Percentiles rank a stretch among this genome's conserved stretches.
These are phyloP conservation scores for Sphagnum tenellum DNA, from an alignment of 225 moss, liverwort and hornwort genomes.

Conservation along the genomic window DNA sequence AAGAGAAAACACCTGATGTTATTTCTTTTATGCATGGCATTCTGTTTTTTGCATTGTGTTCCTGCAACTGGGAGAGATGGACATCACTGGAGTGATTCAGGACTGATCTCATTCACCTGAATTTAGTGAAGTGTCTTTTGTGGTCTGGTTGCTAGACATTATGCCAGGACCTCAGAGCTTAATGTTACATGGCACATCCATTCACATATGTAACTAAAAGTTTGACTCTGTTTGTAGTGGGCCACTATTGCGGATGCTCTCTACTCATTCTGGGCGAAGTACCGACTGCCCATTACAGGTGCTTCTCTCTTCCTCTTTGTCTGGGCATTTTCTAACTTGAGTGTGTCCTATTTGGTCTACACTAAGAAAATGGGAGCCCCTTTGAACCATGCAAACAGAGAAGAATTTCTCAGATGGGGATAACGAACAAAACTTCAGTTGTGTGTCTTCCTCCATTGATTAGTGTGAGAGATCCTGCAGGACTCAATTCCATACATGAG, in stretches of 20 bases:
- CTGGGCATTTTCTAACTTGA: not conserved
- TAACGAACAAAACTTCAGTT: no score
- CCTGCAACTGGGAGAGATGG: not conserved
- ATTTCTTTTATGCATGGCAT: conserved; percentile 1
- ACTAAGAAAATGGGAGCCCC: no score
- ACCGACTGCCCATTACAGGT: conserved; percentile 63
- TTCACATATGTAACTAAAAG: not conserved
- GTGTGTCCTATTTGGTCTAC: no score
- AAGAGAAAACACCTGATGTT: not conserved
- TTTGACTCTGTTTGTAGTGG: conserved; percentile 19
- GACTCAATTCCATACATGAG: no score
- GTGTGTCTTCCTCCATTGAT: no score
- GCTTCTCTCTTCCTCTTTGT: not conserved
- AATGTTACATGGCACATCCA: no score
- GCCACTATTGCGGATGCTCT: conserved; percentile 31
- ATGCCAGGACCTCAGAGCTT: not conserved
- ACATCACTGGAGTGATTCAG: not conserved
- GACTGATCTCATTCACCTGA: not conserved
- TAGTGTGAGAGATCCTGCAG: no score
- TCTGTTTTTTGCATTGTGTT: not conserved
- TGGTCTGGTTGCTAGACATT: no score
- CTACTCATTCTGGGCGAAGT: conserved; percentile 53
- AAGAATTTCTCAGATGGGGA: no score
- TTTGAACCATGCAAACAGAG: no score
- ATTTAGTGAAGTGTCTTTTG: no score